Base-by-base conservation (phyloP, 1,139 yeast genomes). In the Arxiozyma slooffiae region DNA sequence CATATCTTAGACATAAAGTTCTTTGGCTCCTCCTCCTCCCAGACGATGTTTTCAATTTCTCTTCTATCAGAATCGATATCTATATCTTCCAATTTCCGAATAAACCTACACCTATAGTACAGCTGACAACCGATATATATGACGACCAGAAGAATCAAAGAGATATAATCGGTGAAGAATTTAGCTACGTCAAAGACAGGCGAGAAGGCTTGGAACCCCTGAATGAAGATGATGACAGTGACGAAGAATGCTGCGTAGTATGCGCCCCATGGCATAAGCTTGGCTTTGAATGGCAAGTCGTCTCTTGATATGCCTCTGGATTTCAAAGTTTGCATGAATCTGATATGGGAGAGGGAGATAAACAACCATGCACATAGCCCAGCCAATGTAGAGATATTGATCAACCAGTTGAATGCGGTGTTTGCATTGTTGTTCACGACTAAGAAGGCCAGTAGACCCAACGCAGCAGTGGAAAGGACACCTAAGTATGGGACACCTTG, bases 361-460 rank as follows among this genome's bases (percentile, higher is more conserved):
- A 81, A 79, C 49, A 81, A 77, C 89, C 89, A 83, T 7, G 85
- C 78, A 51, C 84, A 80, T 57, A 84, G 71, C 49, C 90, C 90
- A 24, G 89, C 82, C 47, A 84, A 80, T 9, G 90, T 85, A 30
- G 89, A 79, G 57, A 90, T 82, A 69, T 87, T 87, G 57, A 88
- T 78, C 59, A 89, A 78, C 89, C 95, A 89, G 62, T 76, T 71
- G 72, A 88, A 89, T n/a, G 88, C 96, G 11, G 77, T 73, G 48
- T 73, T 73, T 44, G 95, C 92, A 48, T 70, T 68, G 46, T 71
- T 67, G 37, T 84, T 76, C 56, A 79, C 74, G 41, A 82, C 86
- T 73, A 89, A 74, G 67, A 81, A 82, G 1, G 90, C 87, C 55
- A 78, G 72, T 46, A 79, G 67, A 48, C 90, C 90, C 58, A 82